phyloP scores from a whole-genome alignment of 108 stramenopile species.

The Asterionellopsis glacialis region DNA sequence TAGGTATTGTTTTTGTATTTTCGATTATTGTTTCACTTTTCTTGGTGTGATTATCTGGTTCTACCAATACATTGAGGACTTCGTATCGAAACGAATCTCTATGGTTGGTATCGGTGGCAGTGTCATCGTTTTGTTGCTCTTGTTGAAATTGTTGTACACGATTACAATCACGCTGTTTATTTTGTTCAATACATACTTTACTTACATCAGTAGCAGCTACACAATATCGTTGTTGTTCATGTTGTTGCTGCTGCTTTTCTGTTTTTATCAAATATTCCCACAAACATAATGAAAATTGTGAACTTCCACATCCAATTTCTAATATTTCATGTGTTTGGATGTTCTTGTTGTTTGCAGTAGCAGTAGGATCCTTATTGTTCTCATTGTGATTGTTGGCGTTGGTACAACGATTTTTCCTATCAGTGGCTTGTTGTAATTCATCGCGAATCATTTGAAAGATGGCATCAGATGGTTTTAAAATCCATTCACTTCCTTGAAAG shows the following conservation, averaged over 20 bases:
- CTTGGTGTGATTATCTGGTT: no score
- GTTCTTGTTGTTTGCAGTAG: constrained; percentile 8
- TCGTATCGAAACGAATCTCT: constrained; percentile 26
- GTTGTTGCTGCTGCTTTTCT: not conserved
- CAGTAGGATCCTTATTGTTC: no score
- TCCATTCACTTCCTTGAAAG: constrained; percentile 23
- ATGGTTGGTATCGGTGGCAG: no score
- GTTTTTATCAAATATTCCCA: constrained; percentile 20
- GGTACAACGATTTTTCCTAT: no score
- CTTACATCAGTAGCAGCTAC: constrained; percentile 60
- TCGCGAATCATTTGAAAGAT: constrained; percentile 29
- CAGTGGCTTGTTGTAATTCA: constrained; percentile 12
- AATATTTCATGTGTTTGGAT: constrained; percentile 19
- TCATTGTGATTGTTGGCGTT: no score
- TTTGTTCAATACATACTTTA: constrained; percentile 48
- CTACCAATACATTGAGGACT: constrained; percentile 37
- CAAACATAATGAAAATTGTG: constrained; percentile 46
- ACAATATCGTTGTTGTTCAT: no score
- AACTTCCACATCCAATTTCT: constrained; percentile 80
- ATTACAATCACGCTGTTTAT: constrained; percentile 32
- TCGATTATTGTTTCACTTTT: no score
- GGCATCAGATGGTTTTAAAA: constrained; percentile 32
- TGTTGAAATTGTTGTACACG: not conserved
- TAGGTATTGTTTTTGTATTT: constrained; percentile 7
- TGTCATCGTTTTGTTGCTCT: no score